A percentile compares a stretch with the other conserved stretches of the same genome.
Evolutionary conservation across 306 rosid species (phyloP).

Genomic region (Sophora flavescens): DNA sequence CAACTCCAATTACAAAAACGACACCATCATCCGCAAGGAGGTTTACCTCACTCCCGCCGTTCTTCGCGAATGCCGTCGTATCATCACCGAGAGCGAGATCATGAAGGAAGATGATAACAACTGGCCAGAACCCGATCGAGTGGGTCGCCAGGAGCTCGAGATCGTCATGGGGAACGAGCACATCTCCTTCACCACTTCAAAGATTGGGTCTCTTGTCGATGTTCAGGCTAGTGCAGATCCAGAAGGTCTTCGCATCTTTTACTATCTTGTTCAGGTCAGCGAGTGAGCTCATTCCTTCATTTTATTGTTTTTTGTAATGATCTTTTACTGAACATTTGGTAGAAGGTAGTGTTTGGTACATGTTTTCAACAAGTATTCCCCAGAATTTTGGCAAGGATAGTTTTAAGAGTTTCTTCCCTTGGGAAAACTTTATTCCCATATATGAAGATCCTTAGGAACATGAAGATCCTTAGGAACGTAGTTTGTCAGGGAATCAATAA

Average conservation of each 20-base stretch:
- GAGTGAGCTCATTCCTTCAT: too few species aligned
- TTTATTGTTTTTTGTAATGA: too few species aligned
- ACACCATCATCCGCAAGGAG: conserved; percentile 97
- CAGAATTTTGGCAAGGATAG: too few species aligned
- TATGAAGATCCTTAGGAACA: too few species aligned
- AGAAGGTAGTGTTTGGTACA: too few species aligned
- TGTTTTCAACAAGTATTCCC: too few species aligned
- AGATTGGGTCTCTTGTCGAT: conserved; percentile 96
- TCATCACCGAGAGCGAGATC: conserved; percentile 92
- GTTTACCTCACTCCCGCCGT: conserved; percentile 94
- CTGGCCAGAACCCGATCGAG: conserved; percentile 98
- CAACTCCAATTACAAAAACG: conserved; percentile 99
- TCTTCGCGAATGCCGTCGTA: conserved; percentile 89
- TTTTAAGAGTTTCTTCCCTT: too few species aligned
- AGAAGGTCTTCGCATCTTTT: conserved; percentile 98
- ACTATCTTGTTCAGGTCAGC: conserved; percentile 90
- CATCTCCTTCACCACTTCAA: conserved; percentile 94
- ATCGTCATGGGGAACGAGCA: conserved; percentile 99
- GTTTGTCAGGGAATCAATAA: too few species aligned
- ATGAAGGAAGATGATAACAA: conserved; percentile 97
- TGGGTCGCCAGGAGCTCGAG: conserved; percentile 97
- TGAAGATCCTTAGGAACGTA: too few species aligned
- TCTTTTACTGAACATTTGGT: too few species aligned
- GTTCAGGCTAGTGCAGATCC: conserved; percentile 99
- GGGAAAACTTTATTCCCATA: too few species aligned